Base-by-base conservation (phyloP, 1,284 basidiomycete genomes). In the Albatrellus sp. region DNA sequence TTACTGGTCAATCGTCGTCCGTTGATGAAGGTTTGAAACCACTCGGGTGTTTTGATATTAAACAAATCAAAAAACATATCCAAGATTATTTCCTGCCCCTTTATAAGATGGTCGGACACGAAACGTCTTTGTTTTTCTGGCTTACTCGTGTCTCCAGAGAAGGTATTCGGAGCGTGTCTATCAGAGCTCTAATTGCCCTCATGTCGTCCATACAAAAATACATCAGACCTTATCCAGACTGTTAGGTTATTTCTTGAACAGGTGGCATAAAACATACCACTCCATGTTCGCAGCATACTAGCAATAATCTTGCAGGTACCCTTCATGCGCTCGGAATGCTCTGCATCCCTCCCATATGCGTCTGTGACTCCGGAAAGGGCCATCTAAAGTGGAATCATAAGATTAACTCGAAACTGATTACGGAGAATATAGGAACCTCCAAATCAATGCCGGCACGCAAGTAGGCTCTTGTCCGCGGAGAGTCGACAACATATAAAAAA, bases 51-150 rank as follows among this genome's bases (percentile, higher is more conserved):
- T 59, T 87, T 87, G 60, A 97, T 92, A 46, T 90, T 87, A 44
- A 98, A 70, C n/a, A 94, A 70, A 51, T 90, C 84, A 57, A 94
- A 94, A 55, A 98, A 88, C 74, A 96, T 84, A 55, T 97, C 89
- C 30, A 98, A 68, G 29, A 98, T 71, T 19, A 91, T 77, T 66
- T 94, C 90, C 90, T 94, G 57, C 3, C 44, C n/a, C 11, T 42
- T 28, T 19, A 29, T 11, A 52, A 13, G 41, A 45, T 24, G 39
- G 43, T 33, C 13, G 38, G 38, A 32, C 31, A 2, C 16, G 40
- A 10, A 28, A 5, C 17, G 12, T 32, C 47, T 46, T 37, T 33
- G 30, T 4, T 10, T 6, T 11, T 32, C 4, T 16, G 12, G 58
- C 74, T 52, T 59, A 92, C 91, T 59, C 90, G 73, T 44, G 89